Conservation (phyloP, 2,329 filamentous ascomycete genomes). For the Chrysoporthe puriensis region DNA sequence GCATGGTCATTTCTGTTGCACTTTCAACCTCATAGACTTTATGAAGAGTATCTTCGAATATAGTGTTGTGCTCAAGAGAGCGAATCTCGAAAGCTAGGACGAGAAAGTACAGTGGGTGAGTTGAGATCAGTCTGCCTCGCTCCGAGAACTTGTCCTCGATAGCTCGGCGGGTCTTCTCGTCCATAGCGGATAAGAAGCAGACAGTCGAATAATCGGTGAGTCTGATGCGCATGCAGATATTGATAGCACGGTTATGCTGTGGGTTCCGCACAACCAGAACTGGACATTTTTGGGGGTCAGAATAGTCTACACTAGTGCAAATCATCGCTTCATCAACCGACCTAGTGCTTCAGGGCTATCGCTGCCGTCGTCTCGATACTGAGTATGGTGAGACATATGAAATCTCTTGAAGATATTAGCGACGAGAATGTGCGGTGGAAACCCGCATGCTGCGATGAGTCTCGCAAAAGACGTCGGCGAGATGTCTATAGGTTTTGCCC, state of each 20-base stretch:
- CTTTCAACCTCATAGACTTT: constrained; percentile 18
- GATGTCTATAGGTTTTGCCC: constrained; percentile 3
- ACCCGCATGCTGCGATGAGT: not conserved
- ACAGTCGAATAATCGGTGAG: constrained; percentile 14
- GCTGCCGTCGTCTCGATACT: not conserved
- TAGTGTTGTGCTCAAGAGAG: constrained; percentile 6
- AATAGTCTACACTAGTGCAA: too few relatives aligned
- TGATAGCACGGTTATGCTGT: constrained; percentile 15
- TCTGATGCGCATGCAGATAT: constrained; percentile 17
- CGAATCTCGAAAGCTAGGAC: constrained; percentile 12
- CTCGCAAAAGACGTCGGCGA: not conserved
- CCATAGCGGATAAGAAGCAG: constrained; percentile 9
- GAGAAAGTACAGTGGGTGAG: constrained; percentile 16
- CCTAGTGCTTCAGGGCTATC: constrained; percentile 9
- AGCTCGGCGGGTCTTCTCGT: not conserved
- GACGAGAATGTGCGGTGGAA: constrained; percentile 7
- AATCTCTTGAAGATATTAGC: constrained; percentile 3
- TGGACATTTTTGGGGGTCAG: not conserved
- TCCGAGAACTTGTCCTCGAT: not conserved
- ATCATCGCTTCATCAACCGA: not conserved
- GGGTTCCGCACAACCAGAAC: constrained; percentile 13
- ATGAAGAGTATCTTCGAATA: constrained; percentile 15
- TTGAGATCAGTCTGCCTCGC: constrained; percentile 9
- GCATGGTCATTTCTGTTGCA: constrained; percentile 18
- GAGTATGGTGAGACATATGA: constrained; percentile 20